These are phyloP conservation scores for Brassica nigra DNA, from an alignment of 345 rosid genomes.

Conservation along the genomic window DNA sequence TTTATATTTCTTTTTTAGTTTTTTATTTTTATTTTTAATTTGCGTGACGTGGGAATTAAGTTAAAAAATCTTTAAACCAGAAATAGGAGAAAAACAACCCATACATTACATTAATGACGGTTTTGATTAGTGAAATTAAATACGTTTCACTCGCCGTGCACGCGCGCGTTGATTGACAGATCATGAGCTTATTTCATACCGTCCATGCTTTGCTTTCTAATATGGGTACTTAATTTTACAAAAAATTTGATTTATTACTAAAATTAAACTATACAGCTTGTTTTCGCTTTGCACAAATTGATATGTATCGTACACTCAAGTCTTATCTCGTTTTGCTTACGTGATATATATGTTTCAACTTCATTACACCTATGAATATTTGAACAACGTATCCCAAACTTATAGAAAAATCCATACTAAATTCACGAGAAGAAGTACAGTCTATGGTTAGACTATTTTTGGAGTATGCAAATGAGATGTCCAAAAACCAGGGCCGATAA, in stretches of 20 bases:
- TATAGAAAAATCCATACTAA: no score
- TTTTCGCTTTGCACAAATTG: background rate
- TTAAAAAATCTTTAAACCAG: constrained; percentile 28
- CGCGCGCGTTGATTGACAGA: constrained; percentile 30
- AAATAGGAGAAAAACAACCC: constrained; percentile 32
- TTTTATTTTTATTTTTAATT: background rate
- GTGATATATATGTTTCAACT: background rate
- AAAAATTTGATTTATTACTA: background rate
- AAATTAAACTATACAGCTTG: background rate
- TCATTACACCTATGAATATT: background rate
- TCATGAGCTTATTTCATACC: background rate
- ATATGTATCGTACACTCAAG: background rate
- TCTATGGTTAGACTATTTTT: no score
- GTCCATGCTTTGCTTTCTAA: background rate
- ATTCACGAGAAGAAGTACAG: no score
- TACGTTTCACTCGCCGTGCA: constrained; percentile 33
- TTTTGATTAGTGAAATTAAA: constrained; percentile 10
- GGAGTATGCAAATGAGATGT: no score
- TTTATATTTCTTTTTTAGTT: constrained; percentile 3
- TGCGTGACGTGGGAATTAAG: constrained; percentile 37
- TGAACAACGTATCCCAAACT: no score
- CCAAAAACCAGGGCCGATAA: no score
- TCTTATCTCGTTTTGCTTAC: background rate
- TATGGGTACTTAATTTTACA: background rate
- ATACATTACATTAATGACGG: constrained; percentile 28